phyloP scores from a whole-genome alignment of 2,329 filamentous ascomycete species.

The Hypomyces perniciosus region DNA sequence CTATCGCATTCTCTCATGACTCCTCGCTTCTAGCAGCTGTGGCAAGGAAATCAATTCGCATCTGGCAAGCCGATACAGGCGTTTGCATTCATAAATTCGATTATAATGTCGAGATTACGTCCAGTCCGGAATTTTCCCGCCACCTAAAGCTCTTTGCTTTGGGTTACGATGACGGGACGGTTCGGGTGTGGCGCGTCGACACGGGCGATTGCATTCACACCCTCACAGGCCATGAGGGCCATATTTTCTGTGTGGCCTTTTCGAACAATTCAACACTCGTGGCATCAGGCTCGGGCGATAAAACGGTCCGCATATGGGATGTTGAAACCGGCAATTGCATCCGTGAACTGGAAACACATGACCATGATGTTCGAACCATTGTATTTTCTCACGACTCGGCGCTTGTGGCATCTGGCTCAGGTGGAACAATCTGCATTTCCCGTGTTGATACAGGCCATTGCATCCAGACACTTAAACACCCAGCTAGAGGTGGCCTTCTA shows the following conservation, averaged over 20 bases:
- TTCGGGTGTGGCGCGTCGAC: not conserved
- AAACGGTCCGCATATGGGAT: constrained; percentile 5
- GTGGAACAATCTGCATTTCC: not conserved
- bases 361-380: not conserved
- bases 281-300: constrained; percentile 1
- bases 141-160: not conserved
- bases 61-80: not conserved
- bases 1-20: not conserved
- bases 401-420: not conserved
- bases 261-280: constrained; percentile 1
- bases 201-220: not conserved
- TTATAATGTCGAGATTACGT: not conserved
- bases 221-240: not conserved
- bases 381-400: not conserved
- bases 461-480: not conserved
- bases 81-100: not conserved
- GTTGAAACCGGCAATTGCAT: not conserved
- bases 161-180: not conserved
- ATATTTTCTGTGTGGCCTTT: not conserved
- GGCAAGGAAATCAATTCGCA: not conserved
- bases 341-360: not conserved
- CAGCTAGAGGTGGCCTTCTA: not conserved
- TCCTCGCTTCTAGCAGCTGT: not conserved
- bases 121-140: not conserved
- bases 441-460: not conserved